phyloP scores from a whole-genome alignment of 495 filamentous ascomycete genomes.

The Xanthoparmelia taractica region DNA sequence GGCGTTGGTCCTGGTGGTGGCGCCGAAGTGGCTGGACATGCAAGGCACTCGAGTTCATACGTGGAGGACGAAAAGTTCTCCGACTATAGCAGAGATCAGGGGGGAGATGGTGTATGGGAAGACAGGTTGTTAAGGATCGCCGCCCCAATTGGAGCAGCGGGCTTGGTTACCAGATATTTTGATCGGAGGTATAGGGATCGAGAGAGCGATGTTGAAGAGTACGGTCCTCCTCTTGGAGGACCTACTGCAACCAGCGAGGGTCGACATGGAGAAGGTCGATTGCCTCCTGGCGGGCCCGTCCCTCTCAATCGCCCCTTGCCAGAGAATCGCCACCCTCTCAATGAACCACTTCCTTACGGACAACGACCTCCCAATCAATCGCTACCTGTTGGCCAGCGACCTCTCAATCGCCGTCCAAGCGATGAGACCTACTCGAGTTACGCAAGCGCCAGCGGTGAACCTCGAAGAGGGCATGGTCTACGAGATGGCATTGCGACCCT shows the following conservation, averaged over 20 bases:
- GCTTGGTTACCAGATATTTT: constrained; percentile 56
- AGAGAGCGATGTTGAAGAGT: constrained; percentile 47
- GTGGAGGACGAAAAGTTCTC: constrained; percentile 33
- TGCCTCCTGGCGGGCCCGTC: constrained; percentile 32
- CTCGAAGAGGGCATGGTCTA: constrained; percentile 41
- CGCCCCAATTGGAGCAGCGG: constrained; percentile 58
- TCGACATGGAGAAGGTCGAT: constrained; percentile 13
- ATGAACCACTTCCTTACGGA: constrained; percentile 31
- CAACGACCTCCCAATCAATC: constrained; percentile 39
- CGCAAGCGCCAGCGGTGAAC: constrained; percentile 37
- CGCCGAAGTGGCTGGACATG: constrained; percentile 31
- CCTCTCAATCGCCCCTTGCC: constrained; percentile 34
- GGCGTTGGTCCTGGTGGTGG: constrained; percentile 13
- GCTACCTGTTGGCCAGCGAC: constrained; percentile 7
- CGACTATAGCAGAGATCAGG: constrained; percentile 44
- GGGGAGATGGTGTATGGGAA: constrained; percentile 60
- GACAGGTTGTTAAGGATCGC: constrained; percentile 59
- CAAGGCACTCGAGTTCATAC: constrained; percentile 25
- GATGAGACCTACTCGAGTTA: constrained; percentile 33
- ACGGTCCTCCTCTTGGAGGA: constrained; percentile 36
- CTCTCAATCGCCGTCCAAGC: constrained; percentile 15
- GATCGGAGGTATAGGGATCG: constrained; percentile 50
- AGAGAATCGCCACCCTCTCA: constrained; percentile 10
- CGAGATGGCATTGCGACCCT: constrained; percentile 60
- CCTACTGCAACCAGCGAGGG: constrained; percentile 14